phyloP scores from a whole-genome alignment of 805 yeast species.

The Tetrapisispora nanseiensis region DNA sequence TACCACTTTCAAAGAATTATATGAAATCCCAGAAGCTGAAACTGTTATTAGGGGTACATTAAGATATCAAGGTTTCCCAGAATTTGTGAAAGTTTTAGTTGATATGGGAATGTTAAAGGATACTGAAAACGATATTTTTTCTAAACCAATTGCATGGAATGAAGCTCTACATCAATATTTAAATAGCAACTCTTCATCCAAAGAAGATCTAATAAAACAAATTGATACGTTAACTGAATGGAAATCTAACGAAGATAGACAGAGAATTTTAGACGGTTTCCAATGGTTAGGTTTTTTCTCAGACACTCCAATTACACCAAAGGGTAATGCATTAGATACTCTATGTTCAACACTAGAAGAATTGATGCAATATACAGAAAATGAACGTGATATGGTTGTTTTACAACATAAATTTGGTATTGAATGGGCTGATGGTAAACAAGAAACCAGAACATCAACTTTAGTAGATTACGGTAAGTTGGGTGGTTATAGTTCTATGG shows the following conservation, averaged over 20 bases:
- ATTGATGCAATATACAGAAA: constrained; percentile 90
- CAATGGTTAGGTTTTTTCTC: constrained; percentile 92
- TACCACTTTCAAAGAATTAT: constrained; percentile 83
- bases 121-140: constrained; percentile 50
- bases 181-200: constrained; percentile 61
- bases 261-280: constrained; percentile 79
- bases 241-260: constrained; percentile 72
- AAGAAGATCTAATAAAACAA: constrained; percentile 63
- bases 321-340: constrained; percentile 92
- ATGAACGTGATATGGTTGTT: constrained; percentile 90
- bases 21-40: constrained; percentile 93
- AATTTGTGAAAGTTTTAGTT: constrained; percentile 88
- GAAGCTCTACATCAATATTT: constrained; percentile 70
- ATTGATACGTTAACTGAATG: constrained; percentile 72
- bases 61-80: constrained; percentile 98
- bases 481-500: constrained; percentile 96
- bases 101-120: constrained; percentile 90
- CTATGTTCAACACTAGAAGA: constrained; percentile 93
- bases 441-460: constrained; percentile 90
- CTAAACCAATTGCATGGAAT: constrained; percentile 66
- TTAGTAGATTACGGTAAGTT: constrained; percentile 83
- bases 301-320: constrained; percentile 64
- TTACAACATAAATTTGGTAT: constrained; percentile 97
- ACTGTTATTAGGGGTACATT: constrained; percentile 94
- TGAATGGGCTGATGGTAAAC: constrained; percentile 88